Base-by-base conservation (phyloP, 768 basidiomycete genomes). In the Trametes sanguinea region DNA sequence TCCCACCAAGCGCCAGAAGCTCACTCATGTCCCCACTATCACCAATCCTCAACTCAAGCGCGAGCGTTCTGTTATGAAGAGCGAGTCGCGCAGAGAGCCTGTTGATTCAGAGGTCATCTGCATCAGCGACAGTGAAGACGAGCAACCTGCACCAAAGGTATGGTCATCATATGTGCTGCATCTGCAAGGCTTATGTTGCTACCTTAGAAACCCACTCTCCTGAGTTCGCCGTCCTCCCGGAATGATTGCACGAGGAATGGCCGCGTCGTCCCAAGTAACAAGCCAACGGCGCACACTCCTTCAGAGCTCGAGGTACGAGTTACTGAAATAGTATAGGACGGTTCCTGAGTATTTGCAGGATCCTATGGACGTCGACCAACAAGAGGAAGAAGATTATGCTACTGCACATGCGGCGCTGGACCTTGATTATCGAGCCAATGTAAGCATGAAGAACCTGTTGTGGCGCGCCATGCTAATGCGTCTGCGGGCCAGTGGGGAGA, bases 61-160 rank as follows among this genome's bases (percentile, higher is more conserved):
- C 2, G 11, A 6, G 13, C 50, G 27, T 22, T 40, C 30, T 3
- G 43, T 32, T 3, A 59, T 59, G 43, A 39, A 29, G 8, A 16
- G 40, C 3, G n/a, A 17, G 13, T 59, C 50, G n/a, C 33, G 32
- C 10, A 13, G 6, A 6, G 14, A n/a, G 22, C 17, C 13, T 4
- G 11, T 10, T 30, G 47, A 27, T 3, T 32, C 48, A 1, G 50
- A 59, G 1, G 50, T 51, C 35, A 59, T 57, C 14, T 57, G 13
- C 30, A 57, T 57, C 17, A 59, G 50, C 42, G 57, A 51, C 33
- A 56, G 54, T 32, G 54, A 56, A 7, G 54, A 56, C 32, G 54
- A 56, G 3, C n/a, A 46, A 10, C 54, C 54, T 4, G 42, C 44
- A 10, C 16, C 6, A 8, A 56, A 56, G 54, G 54, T 56, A 37